A percentile compares a stretch with the other conserved stretches of the same genome.
Conservation (phyloP, 495 filamentous ascomycete genomes). For the Penicillium canariense region DNA sequence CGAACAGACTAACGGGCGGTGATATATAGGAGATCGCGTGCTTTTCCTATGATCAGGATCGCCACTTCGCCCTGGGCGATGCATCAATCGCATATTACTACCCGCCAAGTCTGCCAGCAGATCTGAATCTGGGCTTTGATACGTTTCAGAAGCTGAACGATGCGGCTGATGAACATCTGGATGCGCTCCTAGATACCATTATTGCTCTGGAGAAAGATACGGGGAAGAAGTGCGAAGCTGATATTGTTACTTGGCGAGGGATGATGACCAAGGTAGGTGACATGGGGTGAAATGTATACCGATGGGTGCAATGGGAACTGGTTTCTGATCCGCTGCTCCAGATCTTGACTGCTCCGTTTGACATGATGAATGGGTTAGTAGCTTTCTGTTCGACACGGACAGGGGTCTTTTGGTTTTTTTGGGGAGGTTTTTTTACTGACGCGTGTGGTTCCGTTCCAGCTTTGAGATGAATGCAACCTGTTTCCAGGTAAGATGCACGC, state of each 20-base stretch:
- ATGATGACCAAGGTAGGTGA: slow-evolving; percentile 94
- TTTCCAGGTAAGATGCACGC: slow-evolving; percentile 66
- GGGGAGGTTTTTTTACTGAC: background rate
- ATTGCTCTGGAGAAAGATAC: slow-evolving; percentile 65
- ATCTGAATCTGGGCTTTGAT: slow-evolving; percentile 79
- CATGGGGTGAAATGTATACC: background rate
- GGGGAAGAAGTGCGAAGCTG: slow-evolving; percentile 63
- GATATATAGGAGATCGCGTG: slow-evolving; percentile 73
- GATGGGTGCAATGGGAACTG: background rate
- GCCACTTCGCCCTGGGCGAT: slow-evolving; percentile 70
- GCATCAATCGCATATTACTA: slow-evolving; percentile 87
- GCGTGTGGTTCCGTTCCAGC: slow-evolving; percentile 39
- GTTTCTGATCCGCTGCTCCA: slow-evolving; percentile 26
- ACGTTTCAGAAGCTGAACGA: slow-evolving; percentile 81
- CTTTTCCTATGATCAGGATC: slow-evolving; percentile 88
- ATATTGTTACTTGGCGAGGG: slow-evolving; percentile 91
- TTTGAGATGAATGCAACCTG: slow-evolving; percentile 96
- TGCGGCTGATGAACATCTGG: slow-evolving; percentile 79
- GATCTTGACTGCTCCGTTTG: slow-evolving; percentile 84
- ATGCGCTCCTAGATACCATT: slow-evolving; percentile 77
- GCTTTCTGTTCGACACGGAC: background rate
- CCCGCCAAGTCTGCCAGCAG: slow-evolving; percentile 63
- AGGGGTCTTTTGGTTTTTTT: background rate
- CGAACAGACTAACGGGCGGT: background rate
- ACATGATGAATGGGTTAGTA: slow-evolving; percentile 72